Conservation (phyloP, 208 protist genomes). For the Trypanosoma theileri region DNA sequence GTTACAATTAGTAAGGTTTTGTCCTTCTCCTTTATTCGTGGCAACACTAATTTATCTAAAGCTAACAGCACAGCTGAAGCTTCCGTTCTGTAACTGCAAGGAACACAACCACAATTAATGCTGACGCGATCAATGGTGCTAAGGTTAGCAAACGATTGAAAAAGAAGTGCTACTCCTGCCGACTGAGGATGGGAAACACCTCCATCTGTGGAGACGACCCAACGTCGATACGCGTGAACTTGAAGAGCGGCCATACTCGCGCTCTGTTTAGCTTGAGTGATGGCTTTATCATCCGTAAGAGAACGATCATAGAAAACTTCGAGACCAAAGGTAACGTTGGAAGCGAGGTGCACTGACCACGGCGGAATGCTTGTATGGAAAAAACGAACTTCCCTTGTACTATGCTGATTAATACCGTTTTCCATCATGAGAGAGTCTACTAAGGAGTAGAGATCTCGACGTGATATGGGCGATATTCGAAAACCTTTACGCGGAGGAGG, state of each 20-base stretch:
- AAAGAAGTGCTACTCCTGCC: constrained; percentile 4
- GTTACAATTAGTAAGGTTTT: constrained; percentile 1
- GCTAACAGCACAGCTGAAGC: neutral
- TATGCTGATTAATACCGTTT: neutral
- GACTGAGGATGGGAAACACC: neutral
- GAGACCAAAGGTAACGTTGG: neutral
- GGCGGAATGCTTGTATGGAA: neutral
- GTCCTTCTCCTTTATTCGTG: neutral
- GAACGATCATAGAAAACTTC: neutral
- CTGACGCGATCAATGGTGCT: neutral
- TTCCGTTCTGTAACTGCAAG: constrained; percentile 9
- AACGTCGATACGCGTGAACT: neutral
- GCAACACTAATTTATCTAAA: neutral
- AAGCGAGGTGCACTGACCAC: neutral
- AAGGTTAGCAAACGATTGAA: neutral
- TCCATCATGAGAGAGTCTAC: constrained; percentile 6
- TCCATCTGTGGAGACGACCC: neutral
- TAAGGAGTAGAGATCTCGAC: constrained; percentile 1
- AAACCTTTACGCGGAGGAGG: neutral
- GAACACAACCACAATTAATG: neutral
- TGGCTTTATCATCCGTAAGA: neutral
- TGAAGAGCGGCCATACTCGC: neutral
- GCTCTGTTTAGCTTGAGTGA: neutral
- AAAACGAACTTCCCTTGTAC: neutral
- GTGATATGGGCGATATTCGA: neutral